A percentile compares a stretch with the other conserved stretches of the same genome.
Evolutionary conservation across 2,329 filamentous ascomycete species (phyloP).

Genomic region (Gliomastix tumulicola): DNA sequence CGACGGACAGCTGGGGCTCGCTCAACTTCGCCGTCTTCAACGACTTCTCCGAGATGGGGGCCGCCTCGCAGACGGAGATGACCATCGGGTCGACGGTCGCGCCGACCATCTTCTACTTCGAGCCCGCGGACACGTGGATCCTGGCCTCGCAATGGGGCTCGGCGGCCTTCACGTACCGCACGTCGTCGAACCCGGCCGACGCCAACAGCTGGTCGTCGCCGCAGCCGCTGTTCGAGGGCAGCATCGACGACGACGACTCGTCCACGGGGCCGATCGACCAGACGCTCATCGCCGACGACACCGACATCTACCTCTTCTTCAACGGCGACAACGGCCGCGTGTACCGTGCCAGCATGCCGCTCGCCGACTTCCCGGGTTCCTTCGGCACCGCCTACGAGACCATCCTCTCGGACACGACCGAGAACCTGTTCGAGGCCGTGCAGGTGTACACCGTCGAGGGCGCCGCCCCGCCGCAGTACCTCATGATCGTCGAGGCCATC

Average conservation of each 20-base stretch:
- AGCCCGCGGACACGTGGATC: constrained; percentile 55
- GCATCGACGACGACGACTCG: constrained; percentile 36
- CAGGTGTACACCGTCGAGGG: constrained; percentile 56
- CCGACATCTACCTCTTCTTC: constrained; percentile 62
- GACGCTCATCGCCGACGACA: constrained; percentile 53
- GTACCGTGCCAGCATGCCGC: constrained; percentile 57
- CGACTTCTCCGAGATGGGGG: constrained; percentile 43
- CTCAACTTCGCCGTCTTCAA: constrained; percentile 50
- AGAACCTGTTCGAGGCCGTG: constrained; percentile 59
- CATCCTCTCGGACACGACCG: constrained; percentile 42
- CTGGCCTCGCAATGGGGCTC: constrained; percentile 60
- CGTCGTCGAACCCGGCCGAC: constrained; percentile 49
- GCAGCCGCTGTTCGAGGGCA: constrained; percentile 49
- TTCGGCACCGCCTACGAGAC: constrained; percentile 46
- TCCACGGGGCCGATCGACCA: constrained; percentile 54
- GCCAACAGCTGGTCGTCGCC: constrained; percentile 47
- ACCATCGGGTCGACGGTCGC: constrained; percentile 39
- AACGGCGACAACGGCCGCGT: constrained; percentile 60
- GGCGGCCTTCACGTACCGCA: constrained; percentile 52
- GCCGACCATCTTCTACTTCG: constrained; percentile 57
- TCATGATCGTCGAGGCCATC: constrained; percentile 62
- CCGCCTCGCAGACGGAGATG: constrained; percentile 46
- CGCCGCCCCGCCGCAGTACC: constrained; percentile 44
- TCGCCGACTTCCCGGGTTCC: constrained; percentile 52
- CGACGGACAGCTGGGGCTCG: constrained; percentile 40